phyloP scores from a whole-genome alignment of 805 yeast genomes.

The Pichia californica region DNA sequence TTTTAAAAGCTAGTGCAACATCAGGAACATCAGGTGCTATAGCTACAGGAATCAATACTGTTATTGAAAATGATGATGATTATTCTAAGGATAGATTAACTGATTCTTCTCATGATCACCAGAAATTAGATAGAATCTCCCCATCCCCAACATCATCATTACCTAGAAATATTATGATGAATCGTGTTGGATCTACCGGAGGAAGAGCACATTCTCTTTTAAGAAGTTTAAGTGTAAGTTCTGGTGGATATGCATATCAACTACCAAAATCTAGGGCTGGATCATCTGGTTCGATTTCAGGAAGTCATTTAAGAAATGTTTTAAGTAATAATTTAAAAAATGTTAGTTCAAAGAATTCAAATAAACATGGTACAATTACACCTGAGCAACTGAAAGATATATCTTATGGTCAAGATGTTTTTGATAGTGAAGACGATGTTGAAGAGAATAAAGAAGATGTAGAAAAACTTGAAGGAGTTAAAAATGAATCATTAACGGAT shows the following conservation, averaged over 20 bases:
- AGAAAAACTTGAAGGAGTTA: background rate
- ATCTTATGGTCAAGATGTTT: constrained; percentile 28
- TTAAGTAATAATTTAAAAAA: constrained; percentile 4
- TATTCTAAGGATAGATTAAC: background rate
- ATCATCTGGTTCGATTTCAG: constrained; percentile 7
- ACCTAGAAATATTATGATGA: background rate
- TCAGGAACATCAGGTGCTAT: constrained; percentile 10
- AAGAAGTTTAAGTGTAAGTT: constrained; percentile 9
- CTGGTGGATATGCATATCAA: background rate
- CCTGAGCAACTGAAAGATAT: constrained; percentile 21
- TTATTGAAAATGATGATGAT: background rate
- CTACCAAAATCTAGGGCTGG: constrained; percentile 8
- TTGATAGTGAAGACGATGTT: constrained; percentile 30
- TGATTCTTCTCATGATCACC: background rate
- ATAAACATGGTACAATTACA: constrained; percentile 19
- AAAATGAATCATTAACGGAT: background rate
- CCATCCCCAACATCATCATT: constrained; percentile 1
- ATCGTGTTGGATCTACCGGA: background rate
- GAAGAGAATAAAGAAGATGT: constrained; percentile 19
- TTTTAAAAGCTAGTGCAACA: constrained; percentile 11
- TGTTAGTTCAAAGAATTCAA: background rate
- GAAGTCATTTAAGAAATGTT: constrained; percentile 6
- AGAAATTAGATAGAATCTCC: background rate
- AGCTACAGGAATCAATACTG: constrained; percentile 4
- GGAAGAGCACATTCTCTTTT: constrained; percentile 6